Evolutionary conservation across 768 basidiomycete genomes (phyloP), one percentile per base, ranked within the genome.

Genomic region (Amanita brunnescens): DNA sequence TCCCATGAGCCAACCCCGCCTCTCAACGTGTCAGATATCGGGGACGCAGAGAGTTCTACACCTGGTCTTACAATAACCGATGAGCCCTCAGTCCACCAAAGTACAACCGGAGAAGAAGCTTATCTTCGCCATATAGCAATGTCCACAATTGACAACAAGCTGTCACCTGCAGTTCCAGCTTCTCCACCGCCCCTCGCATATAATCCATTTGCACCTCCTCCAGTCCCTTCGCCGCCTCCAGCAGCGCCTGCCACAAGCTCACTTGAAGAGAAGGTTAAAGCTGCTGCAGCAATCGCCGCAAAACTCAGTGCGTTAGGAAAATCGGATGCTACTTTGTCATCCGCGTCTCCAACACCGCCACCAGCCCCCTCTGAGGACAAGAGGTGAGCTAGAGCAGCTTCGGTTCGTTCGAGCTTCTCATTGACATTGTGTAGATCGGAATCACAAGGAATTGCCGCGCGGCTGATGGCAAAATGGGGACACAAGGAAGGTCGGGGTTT

Each of bases 381-480:
- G 51, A 66, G 61, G 60, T 67, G 55, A 43, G 34, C 43, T 13
- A n/a, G n/a, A n/a, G 12, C 53, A 48, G 23, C 9, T 41, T 4
- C 3, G 20, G 24, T 48, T 20, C 33, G 10, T 5, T 51, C 6
- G 13, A 47, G 2, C 42, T 29, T 45, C 23, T 51, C 5, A 42
- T 26, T 42, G 16, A 24, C 16, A 2, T 48, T 23, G 35, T 24
- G 41, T 45, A 74, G 75, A 48, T 71, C 80, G 34, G 81, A 88
- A 55, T 80, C 82, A 0, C 83, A 81, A 50, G 78, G 77, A 10
- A 91, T 94, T 58, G 91, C 91, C 29, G 83, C 84, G 10, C 83
- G 88, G 30, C 63, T 95, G 58, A 95, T 96, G 92, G 89, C 88
- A 2, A 96, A 93, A 69, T 94, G 88, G 89, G 94, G 94, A 0